These are phyloP conservation scores for Solanum peruvianum DNA, from an alignment of 257 asterid species.

Conservation along the genomic window DNA sequence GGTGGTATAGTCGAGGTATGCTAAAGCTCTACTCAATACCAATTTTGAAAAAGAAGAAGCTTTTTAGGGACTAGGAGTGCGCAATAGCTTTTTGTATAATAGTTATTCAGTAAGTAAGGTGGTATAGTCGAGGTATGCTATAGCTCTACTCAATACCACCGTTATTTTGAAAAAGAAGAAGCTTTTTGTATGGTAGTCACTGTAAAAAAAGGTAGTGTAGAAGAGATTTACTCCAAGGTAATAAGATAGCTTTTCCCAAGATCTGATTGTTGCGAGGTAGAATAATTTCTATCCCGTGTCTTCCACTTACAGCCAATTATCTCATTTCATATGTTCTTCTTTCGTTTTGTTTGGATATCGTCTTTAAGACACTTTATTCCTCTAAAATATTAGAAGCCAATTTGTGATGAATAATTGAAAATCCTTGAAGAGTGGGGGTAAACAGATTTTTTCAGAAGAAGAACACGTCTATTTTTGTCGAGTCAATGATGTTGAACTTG, in stretches of 20 bases:
- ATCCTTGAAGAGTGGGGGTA: not conserved
- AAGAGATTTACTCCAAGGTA: not conserved
- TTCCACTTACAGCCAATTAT: not conserved
- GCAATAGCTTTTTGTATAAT: not conserved
- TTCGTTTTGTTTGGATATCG: not conserved
- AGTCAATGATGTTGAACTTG: not conserved
- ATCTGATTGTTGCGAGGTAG: not conserved
- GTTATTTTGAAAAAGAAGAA: not conserved
- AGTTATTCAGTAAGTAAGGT: not conserved
- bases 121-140: not conserved
- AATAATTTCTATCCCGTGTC: not conserved
- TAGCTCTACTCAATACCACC: not conserved
- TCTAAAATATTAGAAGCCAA: not conserved
- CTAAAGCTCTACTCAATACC: not conserved
- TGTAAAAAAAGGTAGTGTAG: not conserved
- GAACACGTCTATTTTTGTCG: not conserved
- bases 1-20: not conserved
- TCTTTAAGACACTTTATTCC: not conserved
- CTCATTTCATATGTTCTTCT: not conserved
- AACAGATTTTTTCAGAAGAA: not conserved
- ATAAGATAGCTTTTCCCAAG: not conserved
- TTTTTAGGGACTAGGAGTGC: not conserved
- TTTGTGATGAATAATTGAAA: not conserved
- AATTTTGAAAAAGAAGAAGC: not conserved
- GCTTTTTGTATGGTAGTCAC: not conserved